Evolutionary conservation across 2,329 filamentous ascomycete species (phyloP), one percentile per base, ranked within the genome.

Genomic region (Aspergillus quadricinctus): DNA sequence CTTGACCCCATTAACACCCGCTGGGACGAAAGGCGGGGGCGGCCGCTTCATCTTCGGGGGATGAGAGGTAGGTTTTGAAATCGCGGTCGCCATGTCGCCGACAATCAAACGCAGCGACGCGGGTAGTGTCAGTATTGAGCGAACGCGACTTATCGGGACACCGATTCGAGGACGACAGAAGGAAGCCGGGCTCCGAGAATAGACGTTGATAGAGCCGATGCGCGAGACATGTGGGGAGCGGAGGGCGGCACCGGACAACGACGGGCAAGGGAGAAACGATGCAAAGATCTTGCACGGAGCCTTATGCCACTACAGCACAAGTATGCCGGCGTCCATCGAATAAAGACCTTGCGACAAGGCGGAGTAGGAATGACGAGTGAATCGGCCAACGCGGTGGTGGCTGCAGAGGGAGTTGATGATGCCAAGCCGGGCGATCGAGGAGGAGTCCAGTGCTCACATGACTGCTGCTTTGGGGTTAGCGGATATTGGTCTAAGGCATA

Each of bases 31-130:
- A 49, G 86, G 81, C 40, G 85, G 85, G 52, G 83, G 78, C 58
- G 85, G 86, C 37, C 87, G 86, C 75, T 90, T 91, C 61, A 84
- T 81, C 75, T 90, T 91, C 63, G 72, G 69, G 57, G 77, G 70
- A 63, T 77, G 72, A 50, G 77, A 71, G 55, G 72, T 68, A 50
- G 72, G 72, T 65, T 77, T 76, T 45, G 75, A 76, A 49, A 78
- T 69, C 52, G 74, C 74, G 50, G 75, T 78, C 53, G 75, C 75
- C 76, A 78, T 78, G 50, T 54, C 69, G 64, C 60, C 61, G 57
- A 62, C 52, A 55, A 56, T 37, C 54, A 48, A 49, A 43, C 48
- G 10, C 61, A 62, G 64, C 64, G 56, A 67, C 52, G 49, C 56
- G 50, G 54, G 52, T 57, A 57, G 50, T 52, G 53, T 48, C 56